Conservation (phyloP, 2,329 filamentous ascomycete species). For the Aureobasidium subglaciale region DNA sequence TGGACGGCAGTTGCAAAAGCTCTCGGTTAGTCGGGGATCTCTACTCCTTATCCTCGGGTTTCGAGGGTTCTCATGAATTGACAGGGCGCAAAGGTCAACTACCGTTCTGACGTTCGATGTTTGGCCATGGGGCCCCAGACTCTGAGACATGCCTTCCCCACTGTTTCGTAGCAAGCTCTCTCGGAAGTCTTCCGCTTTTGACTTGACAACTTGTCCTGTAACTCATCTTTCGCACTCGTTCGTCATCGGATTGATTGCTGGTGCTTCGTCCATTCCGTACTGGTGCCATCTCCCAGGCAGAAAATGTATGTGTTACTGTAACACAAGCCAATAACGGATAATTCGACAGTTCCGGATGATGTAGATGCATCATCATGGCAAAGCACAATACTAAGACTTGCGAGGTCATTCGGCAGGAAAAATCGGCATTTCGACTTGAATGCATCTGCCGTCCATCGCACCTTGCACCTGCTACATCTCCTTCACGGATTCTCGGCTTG, state of each 20-base stretch:
- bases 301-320: background rate
- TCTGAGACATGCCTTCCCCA: background rate
- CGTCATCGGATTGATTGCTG: background rate
- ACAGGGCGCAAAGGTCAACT: slow-evolving; percentile 9
- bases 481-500: slow-evolving; percentile 6
- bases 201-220: slow-evolving; percentile 1
- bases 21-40: slow-evolving; percentile 1
- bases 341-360: background rate
- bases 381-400: background rate
- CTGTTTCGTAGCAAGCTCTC: background rate
- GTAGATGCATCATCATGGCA: background rate
- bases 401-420: slow-evolving; percentile 3
- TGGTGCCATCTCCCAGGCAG: background rate
- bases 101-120: background rate
- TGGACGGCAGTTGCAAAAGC: slow-evolving; percentile 5
- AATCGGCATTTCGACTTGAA: slow-evolving; percentile 3
- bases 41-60: background rate
- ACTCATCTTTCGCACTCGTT: background rate
- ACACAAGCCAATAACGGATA: background rate
- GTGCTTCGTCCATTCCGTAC: background rate
- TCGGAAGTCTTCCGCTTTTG: slow-evolving; percentile 4
- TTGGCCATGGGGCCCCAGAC: slow-evolving; percentile 2
- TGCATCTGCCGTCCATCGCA: slow-evolving; percentile 7
- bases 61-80: background rate
- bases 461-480: background rate